Evolutionary conservation across 768 basidiomycete species (phyloP).

Genomic region (Mycena galopus): DNA sequence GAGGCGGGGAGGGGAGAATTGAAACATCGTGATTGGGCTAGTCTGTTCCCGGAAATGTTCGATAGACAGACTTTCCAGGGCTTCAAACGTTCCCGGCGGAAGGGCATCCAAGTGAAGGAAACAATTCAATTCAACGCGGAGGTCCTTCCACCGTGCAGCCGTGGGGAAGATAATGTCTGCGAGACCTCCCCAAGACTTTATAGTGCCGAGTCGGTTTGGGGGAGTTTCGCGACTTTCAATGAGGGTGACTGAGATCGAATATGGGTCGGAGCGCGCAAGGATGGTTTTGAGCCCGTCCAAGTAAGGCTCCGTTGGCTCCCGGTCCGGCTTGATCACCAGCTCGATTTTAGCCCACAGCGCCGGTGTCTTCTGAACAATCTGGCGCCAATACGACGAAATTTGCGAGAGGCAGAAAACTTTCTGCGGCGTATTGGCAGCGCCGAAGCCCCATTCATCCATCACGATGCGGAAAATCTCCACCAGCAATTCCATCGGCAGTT

Average conservation of each 20-base stretch:
- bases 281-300: not conserved
- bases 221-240: no score
- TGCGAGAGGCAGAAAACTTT: slow-evolving; percentile 12
- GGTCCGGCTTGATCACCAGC: not conserved
- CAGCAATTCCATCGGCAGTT: slow-evolving; percentile 2
- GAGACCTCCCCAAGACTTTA: no score
- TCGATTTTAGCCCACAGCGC: slow-evolving; percentile 17
- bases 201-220: no score
- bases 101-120: no score
- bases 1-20: slow-evolving; percentile 17
- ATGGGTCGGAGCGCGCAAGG: slow-evolving; percentile 9
- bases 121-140: no score
- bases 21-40: not conserved
- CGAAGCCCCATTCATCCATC: no score
- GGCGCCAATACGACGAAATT: slow-evolving; percentile 17
- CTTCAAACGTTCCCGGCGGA: no score
- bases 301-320: not conserved
- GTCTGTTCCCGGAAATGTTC: no score
- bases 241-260: slow-evolving; percentile 6
- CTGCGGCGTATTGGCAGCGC: no score
- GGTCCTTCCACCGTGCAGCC: no score
- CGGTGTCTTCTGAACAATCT: slow-evolving; percentile 5
- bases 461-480: slow-evolving; percentile 1
- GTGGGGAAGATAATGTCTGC: no score
- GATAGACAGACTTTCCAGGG: no score